Evolutionary conservation across 129 eudicot species (phyloP).

Genomic region (Erigeron canadensis): DNA sequence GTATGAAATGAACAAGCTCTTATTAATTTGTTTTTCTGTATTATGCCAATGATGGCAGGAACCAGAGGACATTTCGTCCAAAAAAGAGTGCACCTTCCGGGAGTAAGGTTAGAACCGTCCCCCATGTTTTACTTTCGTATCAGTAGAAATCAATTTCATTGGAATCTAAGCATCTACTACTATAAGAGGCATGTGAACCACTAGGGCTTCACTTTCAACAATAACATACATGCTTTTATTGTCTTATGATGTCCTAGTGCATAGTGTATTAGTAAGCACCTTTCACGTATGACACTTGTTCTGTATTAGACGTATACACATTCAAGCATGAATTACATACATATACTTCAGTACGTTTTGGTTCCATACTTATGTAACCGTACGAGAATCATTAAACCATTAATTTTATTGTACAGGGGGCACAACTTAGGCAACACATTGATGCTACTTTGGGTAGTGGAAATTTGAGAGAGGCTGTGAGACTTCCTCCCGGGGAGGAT

Average conservation of each 20-base stretch:
- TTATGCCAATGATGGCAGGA: slow-evolving; percentile 46
- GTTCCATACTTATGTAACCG: not conserved
- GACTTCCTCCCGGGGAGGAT: slow-evolving; percentile 97
- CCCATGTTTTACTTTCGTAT: too few species aligned
- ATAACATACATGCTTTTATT: not conserved
- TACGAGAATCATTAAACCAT: not conserved
- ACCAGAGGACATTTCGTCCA: slow-evolving; percentile 89
- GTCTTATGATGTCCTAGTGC: not conserved
- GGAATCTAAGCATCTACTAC: too few species aligned
- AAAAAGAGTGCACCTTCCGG: slow-evolving; percentile 96
- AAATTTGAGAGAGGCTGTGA: slow-evolving; percentile 91
- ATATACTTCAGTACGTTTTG: not conserved
- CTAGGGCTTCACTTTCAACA: too few species aligned
- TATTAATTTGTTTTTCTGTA: not conserved
- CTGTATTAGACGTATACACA: not conserved
- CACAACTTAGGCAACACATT: slow-evolving; percentile 88
- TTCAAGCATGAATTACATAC: not conserved
- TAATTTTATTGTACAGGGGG: slow-evolving; percentile 55
- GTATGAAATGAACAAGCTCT: not conserved
- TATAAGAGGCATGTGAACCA: too few species aligned
- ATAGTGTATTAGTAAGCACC: not conserved
- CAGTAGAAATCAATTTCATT: too few species aligned
- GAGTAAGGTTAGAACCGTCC: slow-evolving; percentile 63
- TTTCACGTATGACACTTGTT: not conserved
- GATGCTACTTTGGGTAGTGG: slow-evolving; percentile 98